Evolutionary conservation across 2,329 filamentous ascomycete genomes (phyloP).

Genomic region (Fusarium sp.): DNA sequence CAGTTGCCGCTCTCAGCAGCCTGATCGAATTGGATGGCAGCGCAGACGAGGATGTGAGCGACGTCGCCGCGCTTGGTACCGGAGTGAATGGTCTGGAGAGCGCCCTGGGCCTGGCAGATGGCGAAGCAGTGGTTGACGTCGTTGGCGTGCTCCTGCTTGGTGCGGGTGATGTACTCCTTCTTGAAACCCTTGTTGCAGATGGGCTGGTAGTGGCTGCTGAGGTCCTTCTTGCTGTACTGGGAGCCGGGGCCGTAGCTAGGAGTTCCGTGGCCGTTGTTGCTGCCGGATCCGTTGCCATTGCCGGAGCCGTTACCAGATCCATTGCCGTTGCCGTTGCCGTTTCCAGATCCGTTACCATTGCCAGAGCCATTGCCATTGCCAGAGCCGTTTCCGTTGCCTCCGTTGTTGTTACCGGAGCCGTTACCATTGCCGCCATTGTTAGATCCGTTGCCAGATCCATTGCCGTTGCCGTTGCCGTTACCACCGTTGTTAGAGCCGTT

Average conservation of each 20-base stretch:
- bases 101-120: conserved; percentile 38
- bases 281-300: conserved; percentile 56
- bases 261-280: conserved; percentile 33
- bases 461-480: conserved; percentile 46
- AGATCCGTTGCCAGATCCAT: too few species aligned
- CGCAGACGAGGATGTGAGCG: conserved; percentile 36
- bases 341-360: not conserved
- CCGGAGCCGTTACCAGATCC: conserved; percentile 26
- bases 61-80: conserved; percentile 25
- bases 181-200: conserved; percentile 43
- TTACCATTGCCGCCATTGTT: not conserved
- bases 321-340: conserved; percentile 49
- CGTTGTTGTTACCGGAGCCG: not conserved
- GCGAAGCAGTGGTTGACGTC: conserved; percentile 44
- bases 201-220: conserved; percentile 42
- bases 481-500: not conserved
- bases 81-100: conserved; percentile 33
- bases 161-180: conserved; percentile 30
- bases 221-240: conserved; percentile 12
- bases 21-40: conserved; percentile 39
- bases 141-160: conserved; percentile 26
- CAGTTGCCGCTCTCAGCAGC: conserved; percentile 37
- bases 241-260: conserved; percentile 41
- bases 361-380: not conserved
- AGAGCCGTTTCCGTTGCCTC: not conserved